A percentile compares a stretch with the other conserved stretches of the same genome.
These are phyloP conservation scores for Starmera quercuum DNA, from an alignment of 805 yeast genomes.

Conservation along the genomic window DNA sequence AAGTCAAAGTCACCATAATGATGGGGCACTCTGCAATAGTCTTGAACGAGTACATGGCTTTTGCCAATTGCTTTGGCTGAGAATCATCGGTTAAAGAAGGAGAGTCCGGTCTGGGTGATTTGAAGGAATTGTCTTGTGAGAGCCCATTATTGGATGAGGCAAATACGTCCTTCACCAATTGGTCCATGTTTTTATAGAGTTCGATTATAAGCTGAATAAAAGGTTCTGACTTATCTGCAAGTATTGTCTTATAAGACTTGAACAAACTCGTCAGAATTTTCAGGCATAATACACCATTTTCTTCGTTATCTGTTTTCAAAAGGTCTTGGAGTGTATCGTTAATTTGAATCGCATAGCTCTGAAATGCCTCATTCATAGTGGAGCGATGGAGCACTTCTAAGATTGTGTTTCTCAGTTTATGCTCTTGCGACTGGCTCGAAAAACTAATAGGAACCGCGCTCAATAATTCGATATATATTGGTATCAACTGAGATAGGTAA, in stretches of 20 bases:
- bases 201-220: conserved; percentile 71
- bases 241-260: conserved; percentile 65
- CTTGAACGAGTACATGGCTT: conserved; percentile 78
- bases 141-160: conserved; percentile 28
- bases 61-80: conserved; percentile 43
- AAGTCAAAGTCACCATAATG: conserved; percentile 86
- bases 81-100: conserved; percentile 33
- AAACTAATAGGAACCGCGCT: conserved; percentile 69
- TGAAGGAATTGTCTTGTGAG: conserved; percentile 15
- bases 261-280: conserved; percentile 80
- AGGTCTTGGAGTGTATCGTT: conserved; percentile 52
- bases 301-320: conserved; percentile 80
- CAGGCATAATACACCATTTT: conserved; percentile 88
- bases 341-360: conserved; percentile 56
- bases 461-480: conserved; percentile 57
- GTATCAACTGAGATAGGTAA: conserved; percentile 62
- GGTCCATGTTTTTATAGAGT: conserved; percentile 74
- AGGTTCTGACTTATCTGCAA: conserved; percentile 66
- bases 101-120: conserved; percentile 28
- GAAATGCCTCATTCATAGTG: conserved; percentile 75
- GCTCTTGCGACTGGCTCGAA: conserved; percentile 55
- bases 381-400: conserved; percentile 76
- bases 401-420: conserved; percentile 68
- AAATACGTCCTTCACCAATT: conserved; percentile 66
- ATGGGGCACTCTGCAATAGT: conserved; percentile 95